Evolutionary conservation across 257 asterid genomes (phyloP).

Genomic region (Penstemon newberryi): DNA sequence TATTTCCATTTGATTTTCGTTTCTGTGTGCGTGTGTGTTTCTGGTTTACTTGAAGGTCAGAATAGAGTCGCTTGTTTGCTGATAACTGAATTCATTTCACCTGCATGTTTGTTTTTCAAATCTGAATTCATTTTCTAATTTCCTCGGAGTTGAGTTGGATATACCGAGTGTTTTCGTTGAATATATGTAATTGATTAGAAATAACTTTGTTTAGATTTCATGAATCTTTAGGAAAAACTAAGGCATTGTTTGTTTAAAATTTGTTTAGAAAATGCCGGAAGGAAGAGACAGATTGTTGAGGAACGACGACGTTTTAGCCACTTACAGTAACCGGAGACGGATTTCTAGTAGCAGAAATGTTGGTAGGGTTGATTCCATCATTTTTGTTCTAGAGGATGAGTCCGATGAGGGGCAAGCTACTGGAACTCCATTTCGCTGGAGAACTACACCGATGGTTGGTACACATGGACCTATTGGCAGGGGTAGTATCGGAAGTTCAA

Average conservation of each 20-base stretch:
- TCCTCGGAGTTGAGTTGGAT: not conserved
- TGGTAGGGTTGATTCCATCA: conserved; percentile 20
- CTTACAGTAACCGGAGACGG: conserved; percentile 36
- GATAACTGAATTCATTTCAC: not conserved
- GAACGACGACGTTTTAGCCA: conserved; percentile 38
- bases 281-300: conserved; percentile 56
- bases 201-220: too few species aligned
- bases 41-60: not conserved
- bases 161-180: too few species aligned
- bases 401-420: conserved; percentile 31
- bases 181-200: too few species aligned
- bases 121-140: not conserved
- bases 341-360: conserved; percentile 24
- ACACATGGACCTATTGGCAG: conserved; percentile 32
- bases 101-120: not conserved
- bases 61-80: not conserved
- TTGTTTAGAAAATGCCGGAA: conserved; percentile 50
- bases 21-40: not conserved
- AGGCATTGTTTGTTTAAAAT: conserved; percentile 11
- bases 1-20: not conserved
- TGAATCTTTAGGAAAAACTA: not conserved
- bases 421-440: conserved; percentile 48
- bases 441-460: conserved; percentile 42
- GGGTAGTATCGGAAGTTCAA: conserved; percentile 38
- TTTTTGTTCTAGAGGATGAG: conserved; percentile 37